Evolutionary conservation across 2,329 filamentous ascomycete genomes (phyloP), one percentile per base, ranked within the genome.

Genomic region (Scorias spongiosa): DNA sequence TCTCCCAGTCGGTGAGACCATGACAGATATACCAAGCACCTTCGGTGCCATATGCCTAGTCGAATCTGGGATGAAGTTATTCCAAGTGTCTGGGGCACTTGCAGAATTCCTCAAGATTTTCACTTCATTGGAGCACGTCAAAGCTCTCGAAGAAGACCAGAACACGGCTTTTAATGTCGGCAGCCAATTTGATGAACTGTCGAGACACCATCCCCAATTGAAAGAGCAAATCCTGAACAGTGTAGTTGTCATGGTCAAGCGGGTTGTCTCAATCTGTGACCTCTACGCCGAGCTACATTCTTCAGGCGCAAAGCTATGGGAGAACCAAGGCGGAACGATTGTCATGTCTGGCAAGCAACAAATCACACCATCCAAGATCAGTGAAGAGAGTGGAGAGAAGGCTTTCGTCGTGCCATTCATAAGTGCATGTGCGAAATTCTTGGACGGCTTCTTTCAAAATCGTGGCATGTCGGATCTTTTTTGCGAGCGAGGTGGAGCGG

Each of bases 31-130:
- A 2, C 88, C 91, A 0, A 78, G 81, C 46, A 87, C 89, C 2
- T 82, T 98, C 54, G 89, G 89, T 48, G 88, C 91, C 5, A 93
- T 99, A 43, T 98, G 85, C 52, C 67, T 99, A 44, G 95, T 95
- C 54, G 81, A 84, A 49, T 71, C 77, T 26, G 91, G 91, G 8
- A 82, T 95, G 70, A 82, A 83, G 54, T 74, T 95, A 58, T 93
- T 98, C 54, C 79, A 86, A 45, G 75, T 78, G 0, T 95, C 88
- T 0, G 73, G 78, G 46, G 88, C 86, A 1, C 71, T 98, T 39
- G 80, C 88, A 45, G 84, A 78, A 52, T 96, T 88, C 59, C 82
- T 98, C 51, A 85, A 95, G 59, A 86, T 96, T n/a, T 98, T 98
- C 51, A 85, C 95, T 62, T 96, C 86, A 51, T 80, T 87, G 2